Conservation (phyloP, 163 green algal species). For the Volvox carteri region DNA sequence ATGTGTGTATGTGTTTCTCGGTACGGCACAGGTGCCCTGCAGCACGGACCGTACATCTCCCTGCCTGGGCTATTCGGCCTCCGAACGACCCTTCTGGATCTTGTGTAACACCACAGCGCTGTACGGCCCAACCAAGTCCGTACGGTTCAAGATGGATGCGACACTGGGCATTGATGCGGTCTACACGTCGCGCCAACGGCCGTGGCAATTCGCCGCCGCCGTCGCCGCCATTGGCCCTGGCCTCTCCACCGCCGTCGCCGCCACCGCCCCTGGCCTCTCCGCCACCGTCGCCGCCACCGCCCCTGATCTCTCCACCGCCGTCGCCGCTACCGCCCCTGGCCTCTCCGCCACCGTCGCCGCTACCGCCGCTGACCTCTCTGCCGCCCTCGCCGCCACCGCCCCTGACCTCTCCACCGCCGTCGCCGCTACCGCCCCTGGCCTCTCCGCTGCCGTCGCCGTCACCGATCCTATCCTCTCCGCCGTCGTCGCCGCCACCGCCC, state of each 20-base stretch:
- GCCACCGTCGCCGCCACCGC: not conserved
- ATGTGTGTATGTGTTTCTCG: not conserved
- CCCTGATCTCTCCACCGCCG: not conserved
- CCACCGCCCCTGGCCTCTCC: not conserved
- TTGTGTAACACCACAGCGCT: not conserved
- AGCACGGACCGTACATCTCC: not conserved
- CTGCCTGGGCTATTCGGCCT: not conserved
- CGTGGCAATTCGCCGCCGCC: not conserved
- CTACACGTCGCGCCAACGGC: not conserved
- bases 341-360: not conserved
- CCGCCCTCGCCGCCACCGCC: not conserved
- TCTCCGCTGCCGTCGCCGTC: not conserved
- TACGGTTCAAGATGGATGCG: not conserved
- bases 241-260: not conserved
- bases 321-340: not conserved
- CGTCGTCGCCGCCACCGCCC: not conserved
- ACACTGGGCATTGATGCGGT: not conserved
- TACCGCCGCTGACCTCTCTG: not conserved
- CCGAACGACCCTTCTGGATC: constrained; percentile 1
- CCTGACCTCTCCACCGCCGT: not conserved
- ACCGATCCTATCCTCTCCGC: no score
- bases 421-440: not conserved
- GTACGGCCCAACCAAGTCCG: not conserved
- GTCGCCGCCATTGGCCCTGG: no score
- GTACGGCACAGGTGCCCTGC: not conserved